phyloP scores from a whole-genome alignment of 2,329 filamentous ascomycete species.

The Hysterium pulicare region DNA sequence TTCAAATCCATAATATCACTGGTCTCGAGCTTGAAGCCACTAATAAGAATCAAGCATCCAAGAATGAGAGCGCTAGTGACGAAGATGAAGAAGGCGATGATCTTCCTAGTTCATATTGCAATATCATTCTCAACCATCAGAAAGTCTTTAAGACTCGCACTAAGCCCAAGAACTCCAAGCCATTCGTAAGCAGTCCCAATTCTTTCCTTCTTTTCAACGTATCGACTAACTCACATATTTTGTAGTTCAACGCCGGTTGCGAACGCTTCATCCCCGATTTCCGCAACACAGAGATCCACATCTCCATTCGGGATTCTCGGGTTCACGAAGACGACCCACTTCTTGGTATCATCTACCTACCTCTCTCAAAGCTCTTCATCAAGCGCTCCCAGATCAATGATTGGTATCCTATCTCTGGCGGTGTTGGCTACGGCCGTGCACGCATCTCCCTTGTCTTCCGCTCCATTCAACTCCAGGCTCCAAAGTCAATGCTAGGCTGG shows the following conservation, averaged over 20 bases:
- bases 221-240: neutral
- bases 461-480: slow-evolving; percentile 62
- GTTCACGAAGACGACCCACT: slow-evolving; percentile 67
- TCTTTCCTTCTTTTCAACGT: neutral
- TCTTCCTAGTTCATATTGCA: slow-evolving; percentile 69
- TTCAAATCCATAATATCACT: slow-evolving; percentile 71
- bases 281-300: slow-evolving; percentile 62
- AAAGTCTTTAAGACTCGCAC: slow-evolving; percentile 68
- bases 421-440: slow-evolving; percentile 67
- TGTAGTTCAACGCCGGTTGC: slow-evolving; percentile 66
- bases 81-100: slow-evolving; percentile 60
- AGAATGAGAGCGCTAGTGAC: slow-evolving; percentile 53
- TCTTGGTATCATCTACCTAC: slow-evolving; percentile 67
- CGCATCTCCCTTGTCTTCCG: slow-evolving; percentile 72
- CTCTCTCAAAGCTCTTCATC: slow-evolving; percentile 59
- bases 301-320: slow-evolving; percentile 65
- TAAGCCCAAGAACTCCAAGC: slow-evolving; percentile 74
- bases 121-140: slow-evolving; percentile 68
- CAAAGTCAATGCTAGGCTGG: slow-evolving; percentile 62
- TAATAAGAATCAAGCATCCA: slow-evolving; percentile 52
- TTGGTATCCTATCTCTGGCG: slow-evolving; percentile 65
- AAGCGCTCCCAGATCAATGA: slow-evolving; percentile 63
- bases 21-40: slow-evolving; percentile 61
- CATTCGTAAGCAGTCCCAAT: slow-evolving; percentile 46
- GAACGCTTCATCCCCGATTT: slow-evolving; percentile 71